Base-by-base conservation (phyloP, 2,329 filamentous ascomycete species). In the Fusarium bulbicola region DNA sequence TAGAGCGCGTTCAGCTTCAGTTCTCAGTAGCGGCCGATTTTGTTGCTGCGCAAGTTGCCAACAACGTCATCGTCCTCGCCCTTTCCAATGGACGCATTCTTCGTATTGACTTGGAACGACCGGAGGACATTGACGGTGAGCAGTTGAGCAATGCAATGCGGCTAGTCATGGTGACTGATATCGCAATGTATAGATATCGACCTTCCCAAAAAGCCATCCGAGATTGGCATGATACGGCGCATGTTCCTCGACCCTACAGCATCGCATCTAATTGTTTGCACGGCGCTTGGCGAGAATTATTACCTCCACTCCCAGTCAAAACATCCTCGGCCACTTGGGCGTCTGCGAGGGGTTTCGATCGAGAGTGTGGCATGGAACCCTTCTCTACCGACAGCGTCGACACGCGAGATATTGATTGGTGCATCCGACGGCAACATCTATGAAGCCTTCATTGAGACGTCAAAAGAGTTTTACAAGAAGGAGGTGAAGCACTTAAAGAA, bases 231-330 rank as follows among this genome's bases (percentile, higher is more conserved):
- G 59, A 98, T 99, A 79, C 92, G 93, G 76, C 94, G 93, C 85
- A 94, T 99, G 89, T 99, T 99, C 84, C 92, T 99, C 79, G 96
- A 99, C 80, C 95, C 96, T 34, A 97, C 95, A 16, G 96, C 96
- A 34, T 98, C 95, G 11, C 96, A 99, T 84, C 87, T 99, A 34
- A 90, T 99, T 73, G 91, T 99, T 75, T 95, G 93, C 80, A 99
- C 96, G 7, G 92, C 94, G 10, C 89, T 95, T 45, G 95, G 95
- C 80, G 96, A 99, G 82, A 98, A 97, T 84, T 99, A 95, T 85
- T 99, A 99, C 82, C 92, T 99, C 15, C 96, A 99, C 81, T 95
- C 95, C 16, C 95, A 98, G 81, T 96, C 95, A 39, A 92, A 94
- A 75, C 92, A 95, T 74, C 95, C 95, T 6, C 94, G 96, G 72